Base-by-base conservation (phyloP, 2,329 filamentous ascomycete genomes). In the Hymenoscyphus linearis region DNA sequence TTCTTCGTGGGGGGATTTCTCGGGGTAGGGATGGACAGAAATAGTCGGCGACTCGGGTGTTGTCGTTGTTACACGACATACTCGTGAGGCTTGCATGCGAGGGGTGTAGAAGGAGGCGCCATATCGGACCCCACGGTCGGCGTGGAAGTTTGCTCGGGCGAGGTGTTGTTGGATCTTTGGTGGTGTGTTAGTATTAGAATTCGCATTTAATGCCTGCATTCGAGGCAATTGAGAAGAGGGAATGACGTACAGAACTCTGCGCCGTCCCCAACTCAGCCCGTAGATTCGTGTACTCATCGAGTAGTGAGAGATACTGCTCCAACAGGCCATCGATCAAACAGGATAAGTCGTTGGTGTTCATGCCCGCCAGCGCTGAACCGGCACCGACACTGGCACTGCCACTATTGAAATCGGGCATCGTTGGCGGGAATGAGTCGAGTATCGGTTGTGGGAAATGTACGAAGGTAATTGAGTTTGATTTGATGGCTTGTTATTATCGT, bases 111-210 rank as follows among this genome's bases (percentile, higher is more conserved):
- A 82, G 68, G 90, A 86, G 65, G 79, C 81, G 2, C 88, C 89
- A 71, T 88, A 92, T 50, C 84, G 79, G 64, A 84, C 73, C 35
- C 86, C 82, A 13, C 83, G 78, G 70, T 84, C 79, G n/a, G 83
- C 84, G 31, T 83, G 78, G 74, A 90, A 92, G 75, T 92, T 91
- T 64, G 90, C 89, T 61, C 89, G 83, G n/a, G 89, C 87, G 47
- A 93, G 64, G 55, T 68, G 57, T 34, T 68, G 67, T 47, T 67
- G 62, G 52, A 69, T 62, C 71, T 73, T 44, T 16, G 9, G 35
- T 44, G n/a, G 14, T 3, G 16, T 25, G 25, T 52, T 47, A 60
- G 36, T 10, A 56, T 52, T 25, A 31, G 31, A 37, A 5, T 34
- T 50, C 18, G 7, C 31, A 31, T 31, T 31, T 4, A 31, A 31